Base-by-base conservation (phyloP, 441 rosid genomes). In the Erysimum cheiri region DNA sequence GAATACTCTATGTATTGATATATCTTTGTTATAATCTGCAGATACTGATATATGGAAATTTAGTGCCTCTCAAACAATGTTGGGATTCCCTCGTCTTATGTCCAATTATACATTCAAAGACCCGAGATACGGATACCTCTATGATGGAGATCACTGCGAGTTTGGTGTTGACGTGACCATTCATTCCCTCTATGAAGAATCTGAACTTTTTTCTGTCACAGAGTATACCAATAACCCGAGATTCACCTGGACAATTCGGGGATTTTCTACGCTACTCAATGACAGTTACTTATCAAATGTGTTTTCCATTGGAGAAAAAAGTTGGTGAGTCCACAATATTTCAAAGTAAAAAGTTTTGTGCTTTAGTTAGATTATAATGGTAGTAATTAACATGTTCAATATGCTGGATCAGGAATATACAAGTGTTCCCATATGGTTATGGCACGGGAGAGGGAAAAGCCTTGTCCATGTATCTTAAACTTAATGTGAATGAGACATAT, bases 221-320 rank as follows among this genome's bases (percentile, higher is more conserved):
- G 8, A 50, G 4, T 41, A 32, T 48, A 57, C 29, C 0, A 2
- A 0, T 19, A n/a, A 29, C 46, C 24, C 67, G 3, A 58, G 3
- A 4, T 64, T 15, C 61, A 39, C 72, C 0, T 66, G 67, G 68
- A 31, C 14, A 0, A 4, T 73, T 14, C 12, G 0, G 2, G 6
- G 12, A 6, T 67, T 58, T 22, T 73, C 77, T 0, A 66, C 14
- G 48, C 14, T 66, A 15, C 6, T 11, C 9, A 24, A 26, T 3
- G 32, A 49, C 24, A 0, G 0, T 58, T 59, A 59, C 67, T 0
- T 2, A 0, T 73, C 77, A 32, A 48, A 73, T 22, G 0, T 5
- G 10, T 73, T 73, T 22, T 9, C 71, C 22, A 15, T 66, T 0
- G 77, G 72, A 67, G 72, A 61, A 44, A 50, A 56, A 66, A 32